A percentile compares a stretch with the other conserved stretches of the same genome.
Evolutionary conservation across 140 eudicot species (phyloP).

Genomic region (Bidens hawaiensis): DNA sequence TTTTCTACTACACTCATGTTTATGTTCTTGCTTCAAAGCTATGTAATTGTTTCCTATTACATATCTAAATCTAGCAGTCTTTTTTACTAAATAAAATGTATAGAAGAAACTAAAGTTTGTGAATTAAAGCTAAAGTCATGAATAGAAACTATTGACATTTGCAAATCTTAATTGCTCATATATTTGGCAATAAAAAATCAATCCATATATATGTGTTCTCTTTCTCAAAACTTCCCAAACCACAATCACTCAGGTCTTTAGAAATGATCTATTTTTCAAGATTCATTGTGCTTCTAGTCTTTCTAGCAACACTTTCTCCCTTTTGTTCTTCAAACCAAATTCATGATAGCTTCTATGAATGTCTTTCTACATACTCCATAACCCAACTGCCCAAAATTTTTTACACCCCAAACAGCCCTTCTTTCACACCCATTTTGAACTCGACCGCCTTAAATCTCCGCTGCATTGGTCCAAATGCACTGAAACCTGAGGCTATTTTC

Average conservation of each 20-base stretch:
- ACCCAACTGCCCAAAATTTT: background rate
- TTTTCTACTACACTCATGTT: constrained; percentile 6
- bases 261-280: constrained; percentile 1
- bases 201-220: background rate
- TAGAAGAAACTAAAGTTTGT: background rate
- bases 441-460: constrained; percentile 20
- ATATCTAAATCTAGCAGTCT: background rate
- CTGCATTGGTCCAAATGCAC: background rate
- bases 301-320: background rate
- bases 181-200: background rate
- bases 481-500: constrained; percentile 25
- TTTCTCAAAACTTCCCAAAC: constrained; percentile 7
- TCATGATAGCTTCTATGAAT: constrained; percentile 15
- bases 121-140: constrained; percentile 10
- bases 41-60: no score
- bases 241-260: background rate
- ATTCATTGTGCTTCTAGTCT: background rate
- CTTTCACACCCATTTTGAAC: background rate
- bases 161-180: no score
- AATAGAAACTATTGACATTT: constrained; percentile 19
- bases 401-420: constrained; percentile 11
- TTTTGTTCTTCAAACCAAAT: constrained; percentile 10
- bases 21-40: background rate
- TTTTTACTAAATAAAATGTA: background rate
- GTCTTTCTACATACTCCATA: constrained; percentile 8